Evolutionary conservation across 129 eudicot species (phyloP).

Genomic region (Tanacetum coccineum): DNA sequence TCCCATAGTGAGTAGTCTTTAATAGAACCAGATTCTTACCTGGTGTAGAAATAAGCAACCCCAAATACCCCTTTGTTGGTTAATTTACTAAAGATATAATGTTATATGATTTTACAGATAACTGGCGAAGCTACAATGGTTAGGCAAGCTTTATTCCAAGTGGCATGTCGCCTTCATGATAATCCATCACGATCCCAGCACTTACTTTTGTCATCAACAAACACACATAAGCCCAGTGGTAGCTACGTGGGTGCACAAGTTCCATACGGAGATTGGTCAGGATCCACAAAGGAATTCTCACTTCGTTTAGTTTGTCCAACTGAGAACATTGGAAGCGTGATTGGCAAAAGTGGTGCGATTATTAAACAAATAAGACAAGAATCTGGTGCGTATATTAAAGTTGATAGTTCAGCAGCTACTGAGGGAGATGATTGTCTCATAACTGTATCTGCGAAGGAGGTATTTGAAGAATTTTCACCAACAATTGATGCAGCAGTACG

Average conservation of each 20-base stretch:
- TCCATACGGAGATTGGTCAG: constrained; percentile 53
- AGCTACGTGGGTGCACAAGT: constrained; percentile 40
- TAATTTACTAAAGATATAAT: background rate
- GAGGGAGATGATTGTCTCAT: constrained; percentile 90
- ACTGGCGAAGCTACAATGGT: constrained; percentile 61
- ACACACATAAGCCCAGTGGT: constrained; percentile 49
- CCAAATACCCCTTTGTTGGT: background rate
- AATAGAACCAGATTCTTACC: too few relatives aligned
- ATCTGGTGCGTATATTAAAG: constrained; percentile 76
- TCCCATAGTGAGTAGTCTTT: too few relatives aligned
- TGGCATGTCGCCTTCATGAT: constrained; percentile 74
- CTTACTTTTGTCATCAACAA: constrained; percentile 55
- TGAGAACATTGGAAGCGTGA: constrained; percentile 78
- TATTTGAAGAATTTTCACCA: constrained; percentile 61
- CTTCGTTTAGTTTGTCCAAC: constrained; percentile 79
- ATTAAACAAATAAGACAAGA: constrained; percentile 89
- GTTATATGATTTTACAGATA: constrained; percentile 40
- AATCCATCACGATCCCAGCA: constrained; percentile 88
- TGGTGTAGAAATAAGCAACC: too few relatives aligned
- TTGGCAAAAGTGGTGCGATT: constrained; percentile 78
- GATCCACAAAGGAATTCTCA: constrained; percentile 56
- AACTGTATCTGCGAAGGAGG: constrained; percentile 72
- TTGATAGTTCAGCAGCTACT: constrained; percentile 68
- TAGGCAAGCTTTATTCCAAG: constrained; percentile 66
- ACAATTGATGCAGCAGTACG: constrained; percentile 79